Evolutionary conservation across 768 basidiomycete species (phyloP).

Genomic region (Rhizopogon vulgaris): DNA sequence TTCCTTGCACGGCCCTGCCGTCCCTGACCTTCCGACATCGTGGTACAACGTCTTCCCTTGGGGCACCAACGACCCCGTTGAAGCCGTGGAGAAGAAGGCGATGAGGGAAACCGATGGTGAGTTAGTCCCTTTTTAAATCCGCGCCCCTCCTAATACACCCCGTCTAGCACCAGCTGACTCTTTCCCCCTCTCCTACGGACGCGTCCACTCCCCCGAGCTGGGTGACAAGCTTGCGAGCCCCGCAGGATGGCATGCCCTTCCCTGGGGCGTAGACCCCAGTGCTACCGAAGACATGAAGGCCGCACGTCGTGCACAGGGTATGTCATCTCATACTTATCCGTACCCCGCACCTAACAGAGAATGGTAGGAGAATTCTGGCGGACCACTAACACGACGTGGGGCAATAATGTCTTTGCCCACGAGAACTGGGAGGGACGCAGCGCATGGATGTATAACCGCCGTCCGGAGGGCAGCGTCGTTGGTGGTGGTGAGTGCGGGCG

Average conservation of each 20-base stretch:
- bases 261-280: constrained; percentile 61
- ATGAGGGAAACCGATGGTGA: constrained; percentile 11
- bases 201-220: constrained; percentile 48
- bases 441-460: constrained; percentile 63
- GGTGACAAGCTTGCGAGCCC: constrained; percentile 79
- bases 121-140: not conserved
- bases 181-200: constrained; percentile 18
- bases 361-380: constrained; percentile 34
- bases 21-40: constrained; percentile 27
- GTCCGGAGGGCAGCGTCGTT: constrained; percentile 49
- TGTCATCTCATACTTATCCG: not conserved
- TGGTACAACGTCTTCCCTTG: constrained; percentile 69
- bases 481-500: not conserved
- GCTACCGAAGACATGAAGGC: constrained; percentile 8
- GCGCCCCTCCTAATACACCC: not conserved
- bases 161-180: constrained; percentile 7
- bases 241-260: constrained; percentile 87
- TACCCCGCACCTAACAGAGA: constrained; percentile 13
- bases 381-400: constrained; percentile 79
- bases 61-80: constrained; percentile 81
- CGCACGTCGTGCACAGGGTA: not conserved
- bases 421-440: constrained; percentile 86
- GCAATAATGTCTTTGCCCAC: constrained; percentile 91
- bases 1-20: not conserved
- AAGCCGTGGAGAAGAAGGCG: constrained; percentile 30